Evolutionary conservation across 139 green algal species (phyloP), one percentile per base, ranked within the genome.

Genomic region (Auxenochlorella protothecoides): DNA sequence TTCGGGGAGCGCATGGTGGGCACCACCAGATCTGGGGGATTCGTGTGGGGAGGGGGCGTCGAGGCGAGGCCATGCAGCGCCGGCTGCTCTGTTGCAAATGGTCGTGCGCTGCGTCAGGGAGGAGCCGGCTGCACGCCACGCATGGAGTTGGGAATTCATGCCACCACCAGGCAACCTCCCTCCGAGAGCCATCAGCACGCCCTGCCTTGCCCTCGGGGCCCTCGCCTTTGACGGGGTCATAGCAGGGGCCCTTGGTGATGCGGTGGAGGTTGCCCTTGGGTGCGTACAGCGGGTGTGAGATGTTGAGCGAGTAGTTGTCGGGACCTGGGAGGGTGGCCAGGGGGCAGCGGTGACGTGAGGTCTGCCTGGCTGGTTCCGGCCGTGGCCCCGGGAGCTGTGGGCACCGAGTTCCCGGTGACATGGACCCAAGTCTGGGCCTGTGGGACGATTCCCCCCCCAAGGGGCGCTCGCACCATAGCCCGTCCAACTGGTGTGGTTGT

Each of bases 21-120:
- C 2, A 88, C 74, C 2, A 88, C 67, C 64, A 88, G 65, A 63
- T 88, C 81, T 73, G 82, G 79, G n/a, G 5, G 61, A 44, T 44
- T 44, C 27, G 1, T 44, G 27, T 44, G 27, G 27, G 27, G 27
- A 44, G 27, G 27, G 27, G 27, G 27, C 27, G 27, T 44, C 27
- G 27, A 44, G 27, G 27, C 27, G 2, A 53, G 12, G 0, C 12
- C 11, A 16, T 56, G 67, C 14, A 52, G 67, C 16, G 64, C n/a
- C 12, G 6, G 10, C 27, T 60, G 15, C 60, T 66, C 55, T 14
- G 65, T 5, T 13, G 56, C 3, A 55, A 55, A 14, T 59, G 6
- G n/a, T 0, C 5, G 5, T 56, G 55, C 51, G 15, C 55, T 16
- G 51, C 4, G 4, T 55, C 4, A 54, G n/a, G 15, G n/a, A 67